phyloP scores from a whole-genome alignment of 78 protist species.

The Cyanophora paradoxa region DNA sequence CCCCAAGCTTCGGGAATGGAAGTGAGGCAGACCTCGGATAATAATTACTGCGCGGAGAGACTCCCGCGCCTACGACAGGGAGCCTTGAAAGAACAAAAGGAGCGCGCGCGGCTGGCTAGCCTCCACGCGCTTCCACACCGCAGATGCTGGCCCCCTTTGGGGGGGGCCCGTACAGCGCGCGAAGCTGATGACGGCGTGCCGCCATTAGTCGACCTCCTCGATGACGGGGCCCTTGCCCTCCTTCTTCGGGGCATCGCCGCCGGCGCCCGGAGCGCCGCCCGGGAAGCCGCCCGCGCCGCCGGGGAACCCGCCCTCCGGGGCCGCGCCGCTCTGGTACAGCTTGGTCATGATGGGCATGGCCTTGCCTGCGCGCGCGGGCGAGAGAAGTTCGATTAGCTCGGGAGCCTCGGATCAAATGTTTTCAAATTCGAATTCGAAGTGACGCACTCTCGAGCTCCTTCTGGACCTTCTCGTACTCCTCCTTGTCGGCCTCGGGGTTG shows the following conservation, averaged over 20 bases:
- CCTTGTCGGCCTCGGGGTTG: conserved; percentile 70
- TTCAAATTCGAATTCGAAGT: too few species aligned
- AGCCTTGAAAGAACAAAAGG: background rate
- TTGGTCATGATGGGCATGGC: conserved; percentile 84
- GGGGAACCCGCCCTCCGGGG: conserved; percentile 31
- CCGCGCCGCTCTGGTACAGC: conserved; percentile 61
- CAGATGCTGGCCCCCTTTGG: background rate
- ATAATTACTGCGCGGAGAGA: too few species aligned
- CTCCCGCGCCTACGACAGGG: too few species aligned
- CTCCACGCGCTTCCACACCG: background rate
- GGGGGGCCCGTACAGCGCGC: background rate
- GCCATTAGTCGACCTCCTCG: conserved; percentile 35
- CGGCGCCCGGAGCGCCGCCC: conserved; percentile 1
- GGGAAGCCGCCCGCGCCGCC: conserved; percentile 14
- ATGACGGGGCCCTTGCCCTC: conserved; percentile 15
- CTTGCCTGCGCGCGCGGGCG: too few species aligned
- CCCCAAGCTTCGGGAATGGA: too few species aligned
- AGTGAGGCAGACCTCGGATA: too few species aligned
- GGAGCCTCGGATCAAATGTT: too few species aligned
- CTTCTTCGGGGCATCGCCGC: background rate
- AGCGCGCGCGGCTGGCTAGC: background rate
- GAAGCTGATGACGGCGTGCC: background rate
- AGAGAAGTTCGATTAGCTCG: too few species aligned
- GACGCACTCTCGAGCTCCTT: conserved; percentile 86
- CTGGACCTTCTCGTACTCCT: conserved; percentile 79